phyloP scores from a whole-genome alignment of 164 flowering plant genomes.

The Vitis rotundifolia region DNA sequence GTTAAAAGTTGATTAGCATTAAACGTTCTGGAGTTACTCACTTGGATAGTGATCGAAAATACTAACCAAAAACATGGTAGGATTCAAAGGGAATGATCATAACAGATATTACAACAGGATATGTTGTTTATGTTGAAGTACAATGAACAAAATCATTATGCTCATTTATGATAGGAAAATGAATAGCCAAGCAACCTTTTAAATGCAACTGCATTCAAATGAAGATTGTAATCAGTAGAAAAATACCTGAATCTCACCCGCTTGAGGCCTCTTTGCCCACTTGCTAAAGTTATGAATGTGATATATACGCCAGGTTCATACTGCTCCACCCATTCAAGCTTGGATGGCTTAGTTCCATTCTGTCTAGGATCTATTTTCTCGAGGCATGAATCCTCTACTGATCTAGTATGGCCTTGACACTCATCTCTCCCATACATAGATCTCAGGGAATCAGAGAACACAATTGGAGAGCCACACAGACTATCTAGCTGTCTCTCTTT shows the following conservation, averaged over 20 bases:
- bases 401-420: slow-evolving; percentile 9
- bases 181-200: neutral
- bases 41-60: neutral
- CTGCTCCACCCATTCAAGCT: slow-evolving; percentile 65
- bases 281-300: slow-evolving; percentile 46
- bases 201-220: neutral
- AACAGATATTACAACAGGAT: neutral
- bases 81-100: neutral
- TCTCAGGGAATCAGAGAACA: slow-evolving; percentile 25
- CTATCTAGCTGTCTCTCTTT: slow-evolving; percentile 28
- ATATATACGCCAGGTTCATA: slow-evolving; percentile 78
- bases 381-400: slow-evolving; percentile 21
- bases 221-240: neutral
- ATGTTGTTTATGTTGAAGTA: neutral
- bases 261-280: slow-evolving; percentile 60
- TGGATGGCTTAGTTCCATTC: slow-evolving; percentile 22
- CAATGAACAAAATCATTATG: no score
- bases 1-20: neutral
- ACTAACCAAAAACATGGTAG: neutral
- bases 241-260: slow-evolving; percentile 78
- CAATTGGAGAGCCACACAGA: slow-evolving; percentile 30
- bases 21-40: no score
- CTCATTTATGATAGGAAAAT: neutral
- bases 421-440: slow-evolving; percentile 17
- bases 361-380: slow-evolving; percentile 17